Evolutionary conservation across 1,284 basidiomycete species (phyloP), one percentile per base, ranked within the genome.

Genomic region (Malassezia arunalokei): DNA sequence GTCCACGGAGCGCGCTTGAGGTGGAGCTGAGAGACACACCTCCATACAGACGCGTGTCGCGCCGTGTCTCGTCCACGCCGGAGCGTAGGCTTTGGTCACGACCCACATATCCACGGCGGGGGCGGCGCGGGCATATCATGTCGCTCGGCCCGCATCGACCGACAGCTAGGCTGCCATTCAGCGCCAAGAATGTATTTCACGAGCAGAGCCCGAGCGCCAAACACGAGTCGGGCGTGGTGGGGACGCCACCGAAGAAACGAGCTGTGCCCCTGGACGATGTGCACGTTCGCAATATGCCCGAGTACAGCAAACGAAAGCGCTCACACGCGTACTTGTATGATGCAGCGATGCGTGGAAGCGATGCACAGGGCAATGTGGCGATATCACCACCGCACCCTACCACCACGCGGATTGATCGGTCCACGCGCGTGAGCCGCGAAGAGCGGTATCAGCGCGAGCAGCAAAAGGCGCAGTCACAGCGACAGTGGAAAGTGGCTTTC

Each of bases 171-270:
- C 39, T 45, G 35, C 53, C 53, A 20, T 42, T 55, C 32, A 42
- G 44, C 2, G 43, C 20, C 6, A 55, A 55, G 33, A 55, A 55
- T 39, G 48, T 30, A 1, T 31, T n/a, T 12, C 33, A 12, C 3
- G 20, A 39, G 11, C 15, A 15, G 4, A 29, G 24, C 11, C n/a
- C n/a, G 12, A 32, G n/a, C 12, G 33, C 41, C 8, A 17, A 27
- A 33, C 32, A 14, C 6, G 44, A 28, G 32, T 28, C n/a, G 37
- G 20, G 31, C 17, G 31, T 52, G 8, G 20, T 51, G 15, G 50
- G 45, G 14, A 57, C 58, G 20, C 70, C 70, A 28, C 70, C 70
- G 6, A 63, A 64, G 44, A 72, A 72, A 49, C 66, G 70, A 24
- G 63, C 62, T 4, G 61, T 69, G 12, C 70, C 70, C 5, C 56